A percentile compares a stretch with the other conserved stretches of the same genome.
Conservation (phyloP, 164 flowering plant species). For the Macadamia integrifolia region DNA sequence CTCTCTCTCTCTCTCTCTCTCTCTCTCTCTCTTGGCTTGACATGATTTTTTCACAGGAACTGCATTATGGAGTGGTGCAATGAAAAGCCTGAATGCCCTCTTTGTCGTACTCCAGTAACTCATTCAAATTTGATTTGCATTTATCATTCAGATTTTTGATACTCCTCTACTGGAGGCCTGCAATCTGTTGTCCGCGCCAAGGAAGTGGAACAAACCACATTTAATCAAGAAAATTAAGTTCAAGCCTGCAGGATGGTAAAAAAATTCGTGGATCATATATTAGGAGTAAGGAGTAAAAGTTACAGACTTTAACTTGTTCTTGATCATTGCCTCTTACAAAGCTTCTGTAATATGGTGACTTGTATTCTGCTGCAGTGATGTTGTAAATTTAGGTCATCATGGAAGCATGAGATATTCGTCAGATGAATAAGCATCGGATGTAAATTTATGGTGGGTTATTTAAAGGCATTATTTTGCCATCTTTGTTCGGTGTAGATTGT, state of each 20-base stretch:
- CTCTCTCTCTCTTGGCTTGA: not conserved
- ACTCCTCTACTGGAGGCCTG: not conserved
- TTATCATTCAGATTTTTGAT: slow-evolving; percentile 85
- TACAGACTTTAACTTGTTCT: too few species aligned
- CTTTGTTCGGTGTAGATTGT: too few species aligned
- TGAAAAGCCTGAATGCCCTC: slow-evolving; percentile 97
- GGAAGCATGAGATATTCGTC: too few species aligned
- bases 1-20: not conserved
- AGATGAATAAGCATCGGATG: too few species aligned
- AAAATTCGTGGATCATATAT: not conserved
- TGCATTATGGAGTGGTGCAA: slow-evolving; percentile 99
- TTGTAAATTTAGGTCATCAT: too few species aligned
- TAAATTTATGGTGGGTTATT: too few species aligned
- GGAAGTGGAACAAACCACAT: not conserved
- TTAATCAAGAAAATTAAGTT: not conserved
- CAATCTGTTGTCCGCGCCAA: not conserved
- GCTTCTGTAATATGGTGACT: too few species aligned
- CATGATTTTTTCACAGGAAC: slow-evolving; percentile 44
- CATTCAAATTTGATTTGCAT: slow-evolving; percentile 90
- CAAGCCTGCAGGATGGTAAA: not conserved
- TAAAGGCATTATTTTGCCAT: too few species aligned
- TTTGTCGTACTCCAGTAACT: slow-evolving; percentile 80
- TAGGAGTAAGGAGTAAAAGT: too few species aligned
- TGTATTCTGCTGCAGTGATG: too few species aligned
- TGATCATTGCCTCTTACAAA: too few species aligned